Base-by-base conservation (phyloP, 805 yeast species). In the Nakazawaea laoshanensis region DNA sequence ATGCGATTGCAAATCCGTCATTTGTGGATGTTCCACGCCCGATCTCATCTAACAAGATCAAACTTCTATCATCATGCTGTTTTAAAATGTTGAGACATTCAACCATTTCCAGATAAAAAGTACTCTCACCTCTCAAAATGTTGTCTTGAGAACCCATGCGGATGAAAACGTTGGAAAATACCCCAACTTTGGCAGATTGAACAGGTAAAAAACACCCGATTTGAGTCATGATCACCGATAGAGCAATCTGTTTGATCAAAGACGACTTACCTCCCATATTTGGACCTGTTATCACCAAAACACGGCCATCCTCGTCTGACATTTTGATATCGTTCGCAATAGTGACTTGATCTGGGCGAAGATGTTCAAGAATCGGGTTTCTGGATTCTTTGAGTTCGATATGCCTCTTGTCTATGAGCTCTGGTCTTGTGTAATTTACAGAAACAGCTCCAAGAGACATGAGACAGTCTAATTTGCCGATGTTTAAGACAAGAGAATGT, bases 231-330 rank as follows among this genome's bases (percentile, higher is more conserved):
- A 84, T 70, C 8, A 72, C 75, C 8, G 74, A 58, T 10, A 85
- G 52, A 0, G 92, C 94, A 8, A 81, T 65, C 40, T 81, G 86
- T 32, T 83, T 67, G 11, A 81, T 84, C 45, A 75, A 77, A 1
- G 86, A 75, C 5, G 87, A 77, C 49, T 84, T 84, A 4, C 94
- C 94, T 7, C 94, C 94, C 87, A 83, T 81, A 43, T 83, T 83
- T 0, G 94, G 92, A 0, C 94, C 95, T 0, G 94, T 83, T 15
- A 87, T 70, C 11, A 87, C 63, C 35, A 77, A 59, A 0, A 72
- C 68, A 21, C 85, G 62, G 10, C 71, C 63, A 3, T 59, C 50
- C n/a, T 57, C 47, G 5, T 56, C 48, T 5, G 60, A 44, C 59
- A 87, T 68, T 5, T 49, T 35, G 4, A 78, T 65, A 41, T 77